A percentile compares a stretch with the other conserved stretches of the same genome.
Evolutionary conservation across 1,284 basidiomycete genomes (phyloP).

Genomic region (Veloporphyrellus conicus): DNA sequence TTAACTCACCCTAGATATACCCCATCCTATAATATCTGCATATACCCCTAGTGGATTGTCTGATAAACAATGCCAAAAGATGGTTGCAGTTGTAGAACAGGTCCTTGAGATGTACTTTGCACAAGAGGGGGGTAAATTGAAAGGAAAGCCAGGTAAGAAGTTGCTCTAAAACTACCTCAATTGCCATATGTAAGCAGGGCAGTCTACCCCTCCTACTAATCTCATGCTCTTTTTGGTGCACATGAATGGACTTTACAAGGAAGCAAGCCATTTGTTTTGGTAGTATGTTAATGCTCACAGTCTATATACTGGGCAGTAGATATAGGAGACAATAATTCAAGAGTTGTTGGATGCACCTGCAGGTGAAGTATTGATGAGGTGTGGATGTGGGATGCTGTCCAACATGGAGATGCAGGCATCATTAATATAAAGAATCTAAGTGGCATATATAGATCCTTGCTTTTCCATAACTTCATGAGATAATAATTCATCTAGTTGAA

Average conservation of each 20-base stretch:
- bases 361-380: constrained; percentile 60
- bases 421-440: constrained; percentile 57
- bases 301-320: constrained; percentile 35
- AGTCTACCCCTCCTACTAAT: constrained; percentile 27
- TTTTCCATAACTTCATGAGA: background rate
- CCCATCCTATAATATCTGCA: constrained; percentile 35
- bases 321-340: constrained; percentile 62
- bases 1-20: constrained; percentile 47
- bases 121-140: constrained; percentile 19
- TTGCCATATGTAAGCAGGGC: constrained; percentile 43
- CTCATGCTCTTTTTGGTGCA: constrained; percentile 72
- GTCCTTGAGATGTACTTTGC: constrained; percentile 21
- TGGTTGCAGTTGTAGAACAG: constrained; percentile 21
- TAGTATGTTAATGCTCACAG: background rate
- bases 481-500: constrained; percentile 45
- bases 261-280: constrained; percentile 47
- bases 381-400: constrained; percentile 74
- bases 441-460: constrained; percentile 46
- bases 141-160: constrained; percentile 32
- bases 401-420: constrained; percentile 72
- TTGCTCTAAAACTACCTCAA: constrained; percentile 56
- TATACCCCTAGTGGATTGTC: constrained; percentile 12
- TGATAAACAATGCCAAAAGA: constrained; percentile 31
- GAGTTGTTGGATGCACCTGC: constrained; percentile 42
- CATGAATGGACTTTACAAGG: constrained; percentile 81